Percentiles rank a stretch among this genome's conserved stretches.
Conservation (phyloP, 2,329 filamentous ascomycete genomes). For the Xylariaceae sp. region DNA sequence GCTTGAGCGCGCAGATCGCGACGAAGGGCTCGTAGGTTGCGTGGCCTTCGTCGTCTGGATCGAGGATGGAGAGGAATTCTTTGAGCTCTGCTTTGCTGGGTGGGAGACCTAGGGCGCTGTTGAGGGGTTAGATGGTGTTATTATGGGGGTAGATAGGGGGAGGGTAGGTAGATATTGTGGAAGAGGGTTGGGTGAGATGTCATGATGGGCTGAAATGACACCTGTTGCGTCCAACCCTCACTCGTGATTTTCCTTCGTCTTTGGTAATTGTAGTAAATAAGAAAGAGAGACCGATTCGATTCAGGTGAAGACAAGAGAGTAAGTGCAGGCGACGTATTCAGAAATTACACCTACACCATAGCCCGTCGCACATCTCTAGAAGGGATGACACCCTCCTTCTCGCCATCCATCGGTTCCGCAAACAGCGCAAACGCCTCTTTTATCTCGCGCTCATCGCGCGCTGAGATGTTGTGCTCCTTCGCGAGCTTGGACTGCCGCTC, state of each 20-base stretch:
- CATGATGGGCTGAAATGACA: no score
- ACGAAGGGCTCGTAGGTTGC: conserved; percentile 80
- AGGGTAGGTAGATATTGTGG: no score
- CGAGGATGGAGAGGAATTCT: conserved; percentile 76
- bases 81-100: conserved; percentile 66
- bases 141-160: not conserved
- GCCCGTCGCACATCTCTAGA: conserved; percentile 68
- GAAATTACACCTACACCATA: conserved; percentile 58
- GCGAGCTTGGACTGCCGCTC: conserved; percentile 81
- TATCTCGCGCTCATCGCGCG: conserved; percentile 84
- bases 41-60: conserved; percentile 77
- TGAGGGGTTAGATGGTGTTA: not conserved
- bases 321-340: not conserved
- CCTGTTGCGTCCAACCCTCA: no score
- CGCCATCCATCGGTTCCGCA: conserved; percentile 64
- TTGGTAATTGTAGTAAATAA: not conserved
- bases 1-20: conserved; percentile 81
- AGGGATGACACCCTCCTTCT: conserved; percentile 69
- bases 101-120: conserved; percentile 76
- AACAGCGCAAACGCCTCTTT: conserved; percentile 87
- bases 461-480: conserved; percentile 83
- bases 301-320: not conserved
- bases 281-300: not conserved
- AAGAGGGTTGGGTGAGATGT: no score
- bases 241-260: not conserved